These are phyloP conservation scores for Fusarium tupiense DNA, from an alignment of 2,329 filamentous ascomycete species.

Conservation along the genomic window DNA sequence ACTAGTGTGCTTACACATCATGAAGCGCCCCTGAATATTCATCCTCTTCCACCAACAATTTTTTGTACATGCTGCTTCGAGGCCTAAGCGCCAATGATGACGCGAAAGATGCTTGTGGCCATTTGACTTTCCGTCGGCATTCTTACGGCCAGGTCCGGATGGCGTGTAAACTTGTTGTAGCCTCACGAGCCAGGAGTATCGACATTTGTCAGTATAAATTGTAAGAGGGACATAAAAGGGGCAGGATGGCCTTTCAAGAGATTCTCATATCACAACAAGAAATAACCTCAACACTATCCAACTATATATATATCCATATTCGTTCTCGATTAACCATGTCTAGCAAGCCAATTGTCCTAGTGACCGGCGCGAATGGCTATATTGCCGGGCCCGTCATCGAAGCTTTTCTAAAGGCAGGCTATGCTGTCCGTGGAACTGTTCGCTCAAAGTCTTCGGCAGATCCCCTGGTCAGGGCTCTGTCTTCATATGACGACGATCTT, in stretches of 20 bases:
- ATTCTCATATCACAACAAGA: background rate
- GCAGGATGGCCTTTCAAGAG: background rate
- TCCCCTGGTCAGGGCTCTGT: constrained; percentile 26
- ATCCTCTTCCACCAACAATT: background rate
- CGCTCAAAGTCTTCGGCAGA: constrained; percentile 44
- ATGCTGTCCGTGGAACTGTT: constrained; percentile 51
- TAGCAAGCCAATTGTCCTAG: constrained; percentile 42
- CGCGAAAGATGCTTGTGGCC: background rate
- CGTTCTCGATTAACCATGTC: constrained; percentile 23
- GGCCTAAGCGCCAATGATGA: background rate
- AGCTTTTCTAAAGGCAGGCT: constrained; percentile 50
- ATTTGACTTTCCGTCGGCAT: background rate
- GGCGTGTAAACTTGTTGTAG: background rate
- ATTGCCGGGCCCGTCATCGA: constrained; percentile 50
- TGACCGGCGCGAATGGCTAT: constrained; percentile 54
- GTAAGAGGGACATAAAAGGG: background rate
- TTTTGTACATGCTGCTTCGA: background rate
- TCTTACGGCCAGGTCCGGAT: background rate
- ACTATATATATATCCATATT: background rate
- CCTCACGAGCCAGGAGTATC: background rate
- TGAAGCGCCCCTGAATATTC: background rate
- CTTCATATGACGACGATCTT: constrained; percentile 35
- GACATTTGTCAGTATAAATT: background rate
- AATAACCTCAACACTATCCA: background rate
- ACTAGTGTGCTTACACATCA: background rate